Percentiles rank a stretch among this genome's conserved stretches.
phyloP scores from a whole-genome alignment of 768 basidiomycete genomes.

The Infundibulicybe gibba region DNA sequence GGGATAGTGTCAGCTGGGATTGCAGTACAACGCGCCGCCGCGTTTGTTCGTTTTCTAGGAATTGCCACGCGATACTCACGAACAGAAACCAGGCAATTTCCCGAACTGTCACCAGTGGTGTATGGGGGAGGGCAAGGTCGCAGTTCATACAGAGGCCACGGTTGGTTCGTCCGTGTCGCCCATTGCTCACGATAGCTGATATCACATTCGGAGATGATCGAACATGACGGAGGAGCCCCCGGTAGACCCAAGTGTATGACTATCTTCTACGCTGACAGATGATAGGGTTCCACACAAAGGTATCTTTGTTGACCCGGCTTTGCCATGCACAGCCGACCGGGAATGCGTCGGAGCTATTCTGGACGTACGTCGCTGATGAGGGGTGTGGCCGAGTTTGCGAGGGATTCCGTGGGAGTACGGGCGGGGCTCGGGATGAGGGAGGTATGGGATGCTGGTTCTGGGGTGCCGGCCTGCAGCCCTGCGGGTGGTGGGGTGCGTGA shows the following conservation, averaged over 20 bases:
- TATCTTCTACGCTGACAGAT: neutral
- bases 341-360: too few species aligned
- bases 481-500: too few species aligned
- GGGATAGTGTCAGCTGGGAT: too few species aligned
- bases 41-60: neutral
- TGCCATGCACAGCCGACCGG: conserved; percentile 1
- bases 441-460: too few species aligned
- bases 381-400: too few species aligned
- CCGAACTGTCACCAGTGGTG: too few species aligned
- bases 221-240: conserved; percentile 13
- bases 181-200: neutral
- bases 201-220: neutral
- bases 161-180: neutral
- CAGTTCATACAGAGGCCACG: too few species aligned
- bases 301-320: neutral
- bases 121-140: conserved; percentile 18
- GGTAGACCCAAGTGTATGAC: conserved; percentile 1
- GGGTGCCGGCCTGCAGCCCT: too few species aligned
- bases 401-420: too few species aligned
- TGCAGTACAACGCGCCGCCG: conserved; percentile 9
- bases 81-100: conserved; percentile 3
- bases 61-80: neutral
- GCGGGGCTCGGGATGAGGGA: too few species aligned
- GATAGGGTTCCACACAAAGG: conserved; percentile 16
- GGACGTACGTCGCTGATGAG: too few species aligned